These are phyloP conservation scores for Fraxinus greggii DNA, from an alignment of 305 asterid species.

Conservation along the genomic window DNA sequence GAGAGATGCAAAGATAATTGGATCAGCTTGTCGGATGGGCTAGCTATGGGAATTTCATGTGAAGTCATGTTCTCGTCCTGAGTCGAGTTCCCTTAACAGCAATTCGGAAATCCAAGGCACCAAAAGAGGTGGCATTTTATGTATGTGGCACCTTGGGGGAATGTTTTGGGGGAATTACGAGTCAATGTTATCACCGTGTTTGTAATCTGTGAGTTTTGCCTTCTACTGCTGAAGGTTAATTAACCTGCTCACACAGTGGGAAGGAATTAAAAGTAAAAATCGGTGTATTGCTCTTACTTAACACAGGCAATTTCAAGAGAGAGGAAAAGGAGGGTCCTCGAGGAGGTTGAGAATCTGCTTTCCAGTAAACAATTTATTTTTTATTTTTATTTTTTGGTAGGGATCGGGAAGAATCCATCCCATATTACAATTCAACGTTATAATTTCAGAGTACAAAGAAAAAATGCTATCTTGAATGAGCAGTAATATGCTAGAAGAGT, in stretches of 20 bases:
- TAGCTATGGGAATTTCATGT: slow-evolving; percentile 3
- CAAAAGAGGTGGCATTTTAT: background rate
- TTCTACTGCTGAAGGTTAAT: background rate
- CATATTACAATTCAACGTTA: background rate
- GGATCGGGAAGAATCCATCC: background rate
- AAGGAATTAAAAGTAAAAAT: background rate
- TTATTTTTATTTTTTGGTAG: background rate
- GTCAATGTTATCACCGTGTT: background rate
- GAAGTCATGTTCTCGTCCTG: background rate
- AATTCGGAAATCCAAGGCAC: slow-evolving; percentile 11
- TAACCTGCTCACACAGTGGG: background rate
- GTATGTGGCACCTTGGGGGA: background rate
- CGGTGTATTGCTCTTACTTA: background rate
- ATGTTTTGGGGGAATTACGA: background rate
- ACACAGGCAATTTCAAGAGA: background rate
- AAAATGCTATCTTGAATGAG: background rate
- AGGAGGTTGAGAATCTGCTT: background rate
- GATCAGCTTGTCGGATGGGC: slow-evolving; percentile 3
- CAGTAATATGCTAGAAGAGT: background rate
- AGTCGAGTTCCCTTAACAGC: background rate
- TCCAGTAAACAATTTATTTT: background rate
- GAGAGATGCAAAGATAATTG: background rate
- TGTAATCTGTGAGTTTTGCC: background rate
- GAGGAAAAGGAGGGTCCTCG: background rate
- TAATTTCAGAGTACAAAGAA: background rate